Conservation (phyloP, 108 stramenopile genomes). For the Schizochytrium sp. region DNA sequence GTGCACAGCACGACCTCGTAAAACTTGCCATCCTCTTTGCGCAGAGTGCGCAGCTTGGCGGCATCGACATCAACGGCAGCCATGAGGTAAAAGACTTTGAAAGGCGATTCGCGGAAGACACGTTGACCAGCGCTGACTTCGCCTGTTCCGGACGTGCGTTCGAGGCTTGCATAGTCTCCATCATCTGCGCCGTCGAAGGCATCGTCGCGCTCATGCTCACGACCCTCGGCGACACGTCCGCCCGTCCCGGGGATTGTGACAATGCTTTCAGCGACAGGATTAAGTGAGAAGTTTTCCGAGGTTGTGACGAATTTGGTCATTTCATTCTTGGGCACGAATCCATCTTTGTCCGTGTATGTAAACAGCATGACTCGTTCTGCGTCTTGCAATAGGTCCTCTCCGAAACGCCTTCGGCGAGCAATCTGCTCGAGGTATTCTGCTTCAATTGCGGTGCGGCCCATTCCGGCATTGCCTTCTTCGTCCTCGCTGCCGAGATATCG, state of each 20-base stretch:
- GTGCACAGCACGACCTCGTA: slow-evolving; percentile 7
- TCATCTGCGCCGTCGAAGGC: neutral
- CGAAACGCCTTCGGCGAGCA: neutral
- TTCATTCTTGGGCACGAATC: slow-evolving; percentile 13
- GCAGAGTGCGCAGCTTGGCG: neutral
- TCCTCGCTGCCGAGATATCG: neutral
- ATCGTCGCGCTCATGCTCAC: neutral
- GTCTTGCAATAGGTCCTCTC: neutral
- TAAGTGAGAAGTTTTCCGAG: neutral
- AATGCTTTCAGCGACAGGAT: slow-evolving; percentile 4
- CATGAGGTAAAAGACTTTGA: slow-evolving; percentile 9
- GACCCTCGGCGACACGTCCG: neutral
- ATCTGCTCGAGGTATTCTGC: neutral
- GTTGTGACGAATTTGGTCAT: neutral
- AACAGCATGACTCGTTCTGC: neutral
- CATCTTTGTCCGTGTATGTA: slow-evolving; percentile 13
- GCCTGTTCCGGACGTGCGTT: neutral
- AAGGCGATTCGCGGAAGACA: neutral
- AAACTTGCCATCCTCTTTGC: neutral
- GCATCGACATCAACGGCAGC: neutral
- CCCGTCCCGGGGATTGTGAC: slow-evolving; percentile 22
- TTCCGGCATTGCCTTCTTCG: neutral
- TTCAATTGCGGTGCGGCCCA: neutral
- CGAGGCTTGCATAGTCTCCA: neutral
- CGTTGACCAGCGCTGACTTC: neutral